phyloP scores from a whole-genome alignment of 2,329 filamentous ascomycete species.

The Sarocladium brachiariae region DNA sequence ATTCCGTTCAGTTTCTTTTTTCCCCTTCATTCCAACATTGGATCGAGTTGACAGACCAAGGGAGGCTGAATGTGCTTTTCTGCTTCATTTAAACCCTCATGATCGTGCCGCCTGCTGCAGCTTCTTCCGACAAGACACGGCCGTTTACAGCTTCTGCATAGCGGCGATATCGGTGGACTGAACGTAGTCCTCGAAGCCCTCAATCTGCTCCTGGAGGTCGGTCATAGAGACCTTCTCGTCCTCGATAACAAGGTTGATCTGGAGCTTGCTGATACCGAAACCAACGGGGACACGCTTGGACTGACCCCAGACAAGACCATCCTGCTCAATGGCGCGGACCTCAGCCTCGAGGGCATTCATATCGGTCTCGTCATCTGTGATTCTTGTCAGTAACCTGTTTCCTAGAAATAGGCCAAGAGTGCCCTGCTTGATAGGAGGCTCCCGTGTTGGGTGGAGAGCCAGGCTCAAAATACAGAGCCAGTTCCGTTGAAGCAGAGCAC shows the following conservation, averaged over 20 bases:
- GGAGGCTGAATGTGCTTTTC: background rate
- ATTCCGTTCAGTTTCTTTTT: background rate
- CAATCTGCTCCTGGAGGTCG: conserved; percentile 81
- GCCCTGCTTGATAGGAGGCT: no score
- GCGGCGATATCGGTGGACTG: conserved; percentile 88
- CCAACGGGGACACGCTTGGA: conserved; percentile 85
- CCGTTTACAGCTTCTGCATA: conserved; percentile 82
- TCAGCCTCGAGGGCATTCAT: conserved; percentile 74
- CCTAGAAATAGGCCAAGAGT: no score
- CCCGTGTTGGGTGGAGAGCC: no score
- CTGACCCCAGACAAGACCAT: conserved; percentile 93
- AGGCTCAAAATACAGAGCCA: no score
- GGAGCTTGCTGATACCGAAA: conserved; percentile 98
- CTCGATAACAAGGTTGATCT: conserved; percentile 97
- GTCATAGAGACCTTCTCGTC: conserved; percentile 89
- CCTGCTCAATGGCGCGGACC: conserved; percentile 79
- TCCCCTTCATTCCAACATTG: background rate
- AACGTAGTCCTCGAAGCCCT: conserved; percentile 84
- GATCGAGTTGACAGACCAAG: background rate
- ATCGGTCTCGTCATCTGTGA: conserved; percentile 91
- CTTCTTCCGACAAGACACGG: background rate
- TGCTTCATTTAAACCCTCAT: background rate
- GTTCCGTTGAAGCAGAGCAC: no score
- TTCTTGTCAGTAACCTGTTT: no score
- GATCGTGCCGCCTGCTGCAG: background rate